These are phyloP conservation scores for Botrytis paeoniae DNA, from an alignment of 2,329 filamentous ascomycete genomes.

Conservation along the genomic window DNA sequence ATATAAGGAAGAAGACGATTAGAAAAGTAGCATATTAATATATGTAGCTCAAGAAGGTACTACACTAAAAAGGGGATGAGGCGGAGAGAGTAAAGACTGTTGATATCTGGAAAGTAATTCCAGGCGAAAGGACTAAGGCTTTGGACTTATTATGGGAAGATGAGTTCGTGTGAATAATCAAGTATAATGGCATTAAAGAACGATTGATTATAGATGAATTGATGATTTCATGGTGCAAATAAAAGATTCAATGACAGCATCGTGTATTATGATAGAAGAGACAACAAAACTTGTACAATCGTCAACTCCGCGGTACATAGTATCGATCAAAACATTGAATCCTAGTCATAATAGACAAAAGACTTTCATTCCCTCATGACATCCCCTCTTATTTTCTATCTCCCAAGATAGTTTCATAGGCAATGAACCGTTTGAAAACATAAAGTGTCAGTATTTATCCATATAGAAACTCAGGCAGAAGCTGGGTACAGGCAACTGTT, in stretches of 20 bases:
- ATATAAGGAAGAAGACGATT: too few relatives aligned
- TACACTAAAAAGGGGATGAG: too few relatives aligned
- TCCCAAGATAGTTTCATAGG: fast-evolving
- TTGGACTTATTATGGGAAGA: fast-evolving
- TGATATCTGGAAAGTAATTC: fast-evolving
- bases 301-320: neutral
- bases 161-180: neutral
- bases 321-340: neutral
- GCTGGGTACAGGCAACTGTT: neutral
- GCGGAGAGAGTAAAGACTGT: neutral
- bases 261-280: neutral
- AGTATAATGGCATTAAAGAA: neutral
- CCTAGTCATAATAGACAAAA: neutral
- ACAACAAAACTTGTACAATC: neutral
- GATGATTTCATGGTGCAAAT: neutral
- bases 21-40: fast-evolving
- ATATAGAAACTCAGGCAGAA: neutral
- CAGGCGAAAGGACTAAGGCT: neutral
- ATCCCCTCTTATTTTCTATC: too few relatives aligned
- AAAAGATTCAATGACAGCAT: neutral
- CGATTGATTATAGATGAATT: neutral
- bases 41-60: too few relatives aligned
- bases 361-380: fast-evolving
- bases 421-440: neutral
- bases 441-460: neutral